Evolutionary conservation across 2,329 filamentous ascomycete species (phyloP).

Genomic region (Corinectria fuckeliana): DNA sequence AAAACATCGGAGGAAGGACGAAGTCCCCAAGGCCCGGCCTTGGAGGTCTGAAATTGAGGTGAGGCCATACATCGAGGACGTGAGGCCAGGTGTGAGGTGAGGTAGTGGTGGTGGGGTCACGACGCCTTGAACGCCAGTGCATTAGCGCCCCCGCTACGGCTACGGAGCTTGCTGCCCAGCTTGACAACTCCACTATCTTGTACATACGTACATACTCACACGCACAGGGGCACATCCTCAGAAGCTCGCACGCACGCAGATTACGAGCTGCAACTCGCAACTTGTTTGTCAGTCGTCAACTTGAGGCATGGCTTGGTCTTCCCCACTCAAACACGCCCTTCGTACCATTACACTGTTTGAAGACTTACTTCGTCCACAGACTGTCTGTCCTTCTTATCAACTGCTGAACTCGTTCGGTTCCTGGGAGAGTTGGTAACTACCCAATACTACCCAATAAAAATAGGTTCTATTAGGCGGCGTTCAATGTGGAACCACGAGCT

Average conservation of each 20-base stretch:
- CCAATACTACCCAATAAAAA: not conserved
- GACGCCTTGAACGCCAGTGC: slow-evolving; percentile 27
- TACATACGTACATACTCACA: not conserved
- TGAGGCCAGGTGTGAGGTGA: slow-evolving; percentile 25
- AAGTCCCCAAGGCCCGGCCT: not conserved
- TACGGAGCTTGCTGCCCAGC: not conserved
- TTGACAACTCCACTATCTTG: not conserved
- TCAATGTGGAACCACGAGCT: not conserved
- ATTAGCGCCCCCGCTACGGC: slow-evolving; percentile 31
- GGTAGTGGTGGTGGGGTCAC: slow-evolving; percentile 23
- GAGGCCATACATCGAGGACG: slow-evolving; percentile 17
- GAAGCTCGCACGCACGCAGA: not conserved
- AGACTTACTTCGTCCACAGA: too few relatives aligned
- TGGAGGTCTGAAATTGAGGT: not conserved
- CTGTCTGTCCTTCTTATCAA: too few relatives aligned
- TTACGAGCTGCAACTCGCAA: not conserved
- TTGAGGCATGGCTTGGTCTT: not conserved
- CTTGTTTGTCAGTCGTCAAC: not conserved
- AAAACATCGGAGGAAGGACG: not conserved
- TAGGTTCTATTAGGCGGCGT: not conserved
- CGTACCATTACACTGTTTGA: not conserved
- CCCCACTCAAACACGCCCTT: not conserved
- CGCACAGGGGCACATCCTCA: not conserved
- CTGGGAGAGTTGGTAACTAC: too few relatives aligned
- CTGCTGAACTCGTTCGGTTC: not conserved